Conservation (phyloP, 352 stramenopile genomes). For the Globisporangium yorkense region DNA sequence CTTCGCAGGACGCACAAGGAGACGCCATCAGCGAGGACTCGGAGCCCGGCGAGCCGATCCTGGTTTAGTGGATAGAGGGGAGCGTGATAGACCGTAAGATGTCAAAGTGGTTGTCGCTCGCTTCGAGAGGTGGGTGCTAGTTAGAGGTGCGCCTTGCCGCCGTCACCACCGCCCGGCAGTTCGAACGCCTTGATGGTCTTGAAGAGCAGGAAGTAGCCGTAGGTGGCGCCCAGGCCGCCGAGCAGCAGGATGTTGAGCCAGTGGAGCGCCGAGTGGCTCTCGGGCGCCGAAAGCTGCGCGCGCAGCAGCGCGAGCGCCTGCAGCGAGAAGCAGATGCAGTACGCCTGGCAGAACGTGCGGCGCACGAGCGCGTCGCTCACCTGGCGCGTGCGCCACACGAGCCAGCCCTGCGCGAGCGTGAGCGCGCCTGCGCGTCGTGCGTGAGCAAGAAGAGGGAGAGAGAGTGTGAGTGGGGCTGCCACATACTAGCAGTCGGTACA, state of each 20-base stretch:
- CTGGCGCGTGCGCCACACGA: conserved; percentile 82
- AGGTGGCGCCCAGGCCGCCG: conserved; percentile 48
- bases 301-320: conserved; percentile 67
- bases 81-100: neutral
- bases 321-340: conserved; percentile 84
- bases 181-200: conserved; percentile 89
- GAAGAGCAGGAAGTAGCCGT: conserved; percentile 83
- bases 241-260: conserved; percentile 82
- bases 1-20: neutral
- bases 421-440: conserved; percentile 36
- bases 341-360: conserved; percentile 85
- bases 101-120: neutral
- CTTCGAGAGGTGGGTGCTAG: conserved; percentile 2
- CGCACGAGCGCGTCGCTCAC: conserved; percentile 81
- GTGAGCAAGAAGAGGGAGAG: neutral
- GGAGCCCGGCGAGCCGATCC: neutral
- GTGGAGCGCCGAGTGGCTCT: conserved; percentile 76
- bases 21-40: neutral
- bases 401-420: conserved; percentile 78
- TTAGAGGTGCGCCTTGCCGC: conserved; percentile 45
- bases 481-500: neutral
- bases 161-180: conserved; percentile 34
- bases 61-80: neutral
- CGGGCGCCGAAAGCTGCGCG: conserved; percentile 61
- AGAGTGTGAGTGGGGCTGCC: neutral